Conservation (phyloP, 257 asterid species). For the Rauvolfia tetraphylla region DNA sequence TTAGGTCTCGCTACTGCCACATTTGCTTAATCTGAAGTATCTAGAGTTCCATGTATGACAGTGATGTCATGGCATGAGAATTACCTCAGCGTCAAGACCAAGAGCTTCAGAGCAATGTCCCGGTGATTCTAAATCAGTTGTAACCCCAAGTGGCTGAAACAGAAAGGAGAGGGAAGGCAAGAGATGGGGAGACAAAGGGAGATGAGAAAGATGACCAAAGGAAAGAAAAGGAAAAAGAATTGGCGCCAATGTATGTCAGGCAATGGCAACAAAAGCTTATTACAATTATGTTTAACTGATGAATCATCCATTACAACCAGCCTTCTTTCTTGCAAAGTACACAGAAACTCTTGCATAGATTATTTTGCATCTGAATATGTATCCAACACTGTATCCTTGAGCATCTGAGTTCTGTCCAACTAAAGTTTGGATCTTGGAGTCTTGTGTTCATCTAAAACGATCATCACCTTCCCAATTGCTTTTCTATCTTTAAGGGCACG, state of each 20-base stretch:
- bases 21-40: no score
- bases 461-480: constrained; percentile 93
- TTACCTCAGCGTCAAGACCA: neutral
- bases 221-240: neutral
- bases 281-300: neutral
- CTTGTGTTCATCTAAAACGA: constrained; percentile 46
- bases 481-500: constrained; percentile 75
- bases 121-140: neutral
- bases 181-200: neutral
- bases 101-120: neutral
- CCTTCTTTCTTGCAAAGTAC: neutral
- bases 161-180: neutral
- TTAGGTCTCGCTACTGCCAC: neutral
- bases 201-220: neutral
- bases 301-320: neutral
- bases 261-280: neutral
- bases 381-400: neutral
- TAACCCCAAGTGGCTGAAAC: neutral
- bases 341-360: neutral
- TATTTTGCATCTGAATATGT: neutral
- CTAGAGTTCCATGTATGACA: neutral
- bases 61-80: no score
- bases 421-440: constrained; percentile 54
- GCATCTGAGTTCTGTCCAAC: neutral
- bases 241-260: neutral